Percentiles rank a stretch among this genome's conserved stretches.
phyloP scores from a whole-genome alignment of 805 yeast species.

The Wickerhamiella alocasiicola region DNA sequence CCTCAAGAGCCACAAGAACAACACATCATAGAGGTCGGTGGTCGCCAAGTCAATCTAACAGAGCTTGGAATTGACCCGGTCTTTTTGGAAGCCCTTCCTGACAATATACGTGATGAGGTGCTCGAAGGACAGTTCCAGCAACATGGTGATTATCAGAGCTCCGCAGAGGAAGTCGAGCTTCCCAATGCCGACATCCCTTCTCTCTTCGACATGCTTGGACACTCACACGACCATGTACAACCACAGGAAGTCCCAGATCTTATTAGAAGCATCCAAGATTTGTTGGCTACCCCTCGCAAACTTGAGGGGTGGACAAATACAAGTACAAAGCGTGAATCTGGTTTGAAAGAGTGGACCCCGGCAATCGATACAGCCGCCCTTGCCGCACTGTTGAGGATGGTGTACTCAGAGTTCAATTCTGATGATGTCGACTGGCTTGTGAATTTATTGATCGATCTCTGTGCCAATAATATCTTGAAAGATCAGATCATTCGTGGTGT shows the following conservation, averaged over 20 bases:
- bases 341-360: neutral
- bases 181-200: neutral
- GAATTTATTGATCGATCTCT: neutral
- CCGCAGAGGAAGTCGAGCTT: neutral
- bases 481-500: neutral
- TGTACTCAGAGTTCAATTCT: too few relatives aligned
- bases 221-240: neutral
- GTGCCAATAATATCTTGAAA: neutral
- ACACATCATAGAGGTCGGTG: slow-evolving; percentile 5
- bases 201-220: neutral
- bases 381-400: neutral
- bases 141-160: neutral
- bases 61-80: slow-evolving; percentile 11
- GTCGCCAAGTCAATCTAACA: slow-evolving; percentile 8
- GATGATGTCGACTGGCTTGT: neutral
- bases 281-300: neutral
- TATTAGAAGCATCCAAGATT: neutral
- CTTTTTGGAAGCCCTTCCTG: slow-evolving; percentile 11
- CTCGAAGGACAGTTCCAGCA: neutral
- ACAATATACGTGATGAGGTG: slow-evolving; percentile 8
- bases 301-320: neutral
- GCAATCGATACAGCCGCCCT: neutral
- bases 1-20: neutral
- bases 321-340: neutral
- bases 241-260: neutral